These are phyloP conservation scores for Geranomyces variabilis DNA, from an alignment of 192 early-diverging fungal genomes.

Conservation along the genomic window DNA sequence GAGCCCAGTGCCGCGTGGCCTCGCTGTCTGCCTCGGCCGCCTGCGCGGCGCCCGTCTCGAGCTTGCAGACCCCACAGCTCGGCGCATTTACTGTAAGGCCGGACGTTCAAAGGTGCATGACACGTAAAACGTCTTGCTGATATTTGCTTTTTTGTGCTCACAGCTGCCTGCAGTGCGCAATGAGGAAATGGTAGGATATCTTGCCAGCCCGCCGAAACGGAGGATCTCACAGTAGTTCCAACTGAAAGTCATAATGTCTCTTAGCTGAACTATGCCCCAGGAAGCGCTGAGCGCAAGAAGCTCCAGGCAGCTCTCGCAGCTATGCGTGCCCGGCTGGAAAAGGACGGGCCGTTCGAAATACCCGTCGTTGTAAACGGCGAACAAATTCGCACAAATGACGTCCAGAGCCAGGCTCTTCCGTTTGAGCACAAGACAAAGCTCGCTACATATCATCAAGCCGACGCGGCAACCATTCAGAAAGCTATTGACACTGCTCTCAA, in stretches of 20 bases:
- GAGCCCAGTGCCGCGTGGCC: too few species aligned
- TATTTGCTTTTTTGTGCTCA: background rate
- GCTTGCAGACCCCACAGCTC: constrained; percentile 26
- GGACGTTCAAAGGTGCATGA: too few species aligned
- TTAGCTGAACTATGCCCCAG: constrained; percentile 67
- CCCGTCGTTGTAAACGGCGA: constrained; percentile 86
- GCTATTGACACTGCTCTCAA: constrained; percentile 87
- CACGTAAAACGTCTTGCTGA: background rate
- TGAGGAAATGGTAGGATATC: constrained; percentile 27
- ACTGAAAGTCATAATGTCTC: too few species aligned
- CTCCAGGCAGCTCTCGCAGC: constrained; percentile 80
- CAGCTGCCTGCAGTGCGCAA: constrained; percentile 31
- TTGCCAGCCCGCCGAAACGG: background rate
- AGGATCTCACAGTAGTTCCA: too few species aligned
- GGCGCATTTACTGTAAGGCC: constrained; percentile 27
- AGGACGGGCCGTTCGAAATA: constrained; percentile 70
- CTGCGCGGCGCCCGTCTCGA: background rate
- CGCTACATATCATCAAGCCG: constrained; percentile 84
- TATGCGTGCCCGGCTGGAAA: constrained; percentile 54
- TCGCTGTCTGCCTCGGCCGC: too few species aligned
- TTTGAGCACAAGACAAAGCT: constrained; percentile 80
- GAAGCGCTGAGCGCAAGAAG: constrained; percentile 70
- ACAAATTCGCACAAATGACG: constrained; percentile 53
- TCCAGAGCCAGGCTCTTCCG: constrained; percentile 77
- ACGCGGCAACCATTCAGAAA: constrained; percentile 40